Base-by-base conservation (phyloP, 257 asterid genomes). In the Euphrasia confusa region DNA sequence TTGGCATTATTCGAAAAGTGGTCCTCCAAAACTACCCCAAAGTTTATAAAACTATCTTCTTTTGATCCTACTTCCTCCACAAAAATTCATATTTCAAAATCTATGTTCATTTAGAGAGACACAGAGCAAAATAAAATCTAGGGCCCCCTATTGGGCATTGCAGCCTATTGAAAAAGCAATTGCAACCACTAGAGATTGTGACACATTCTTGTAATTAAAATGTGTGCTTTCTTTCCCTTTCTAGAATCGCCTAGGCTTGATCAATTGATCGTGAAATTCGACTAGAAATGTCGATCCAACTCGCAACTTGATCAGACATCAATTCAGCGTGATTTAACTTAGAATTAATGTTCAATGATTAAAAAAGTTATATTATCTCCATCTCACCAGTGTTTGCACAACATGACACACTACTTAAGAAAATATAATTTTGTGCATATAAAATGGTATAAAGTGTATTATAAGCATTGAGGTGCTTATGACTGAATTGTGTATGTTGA, bases 1-100 rank as follows among this genome's bases (percentile, higher is more conserved):
- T 71, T 71, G 71, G 68, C 75, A 74, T 66, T 60, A 57, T 37
- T 33, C 42, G 15, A 50, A 4, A 15, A 60, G 74, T 80, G 76
- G 79, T 75, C 78, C 78, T 50, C 53, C 50, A 58, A 35, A 49
- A 37, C 28, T 50, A 45, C 42, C 40, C 42, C 57, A 44, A 44
- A 28, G 14, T 44, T 45, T 26, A 17, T 18, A 37, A 48, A 48
- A 39, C 48, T 70, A 15, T 61, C 59, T 32, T 37, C 33, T 48
- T 64, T 47, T 65, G 6, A 47, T 55, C 50, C 55, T 17, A 42
- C 70, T 26, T 61, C 70, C 54, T 70, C 68, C 73, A 57, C 71
- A 62, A 27, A 70, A 66, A 32, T 32, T 26, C 48, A 48, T 53
- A 54, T 50, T 53, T 45, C 7, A 37, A 17, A 14, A 14, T 50